Conservation (phyloP, 2,329 filamentous ascomycete genomes). For the Beauveria varroae region DNA sequence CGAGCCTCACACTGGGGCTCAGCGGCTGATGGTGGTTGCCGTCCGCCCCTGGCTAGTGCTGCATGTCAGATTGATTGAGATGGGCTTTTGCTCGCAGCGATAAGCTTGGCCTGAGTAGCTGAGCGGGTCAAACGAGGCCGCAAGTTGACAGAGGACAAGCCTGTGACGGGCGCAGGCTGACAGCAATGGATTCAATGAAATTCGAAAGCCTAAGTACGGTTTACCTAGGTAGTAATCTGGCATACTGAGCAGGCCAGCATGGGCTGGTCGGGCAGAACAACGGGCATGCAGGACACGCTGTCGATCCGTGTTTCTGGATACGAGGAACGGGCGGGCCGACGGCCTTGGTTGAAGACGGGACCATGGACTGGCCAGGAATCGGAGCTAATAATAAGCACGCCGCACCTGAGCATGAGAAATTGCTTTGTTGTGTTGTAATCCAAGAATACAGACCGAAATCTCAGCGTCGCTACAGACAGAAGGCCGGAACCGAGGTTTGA, state of each 20-base stretch:
- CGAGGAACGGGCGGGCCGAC: neutral
- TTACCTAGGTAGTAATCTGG: no score
- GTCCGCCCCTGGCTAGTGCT: neutral
- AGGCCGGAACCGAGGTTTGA: neutral
- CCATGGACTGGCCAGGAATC: neutral
- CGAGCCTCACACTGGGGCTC: neutral
- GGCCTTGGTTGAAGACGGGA: neutral
- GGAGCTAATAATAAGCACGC: neutral
- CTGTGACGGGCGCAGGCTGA: neutral
- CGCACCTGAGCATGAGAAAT: neutral
- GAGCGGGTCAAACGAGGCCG: neutral
- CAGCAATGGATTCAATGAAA: neutral
- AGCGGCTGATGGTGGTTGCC: neutral
- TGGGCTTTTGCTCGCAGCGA: neutral
- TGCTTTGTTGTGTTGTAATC: neutral
- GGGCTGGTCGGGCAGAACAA: neutral
- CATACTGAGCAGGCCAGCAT: neutral
- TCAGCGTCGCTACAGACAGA: neutral
- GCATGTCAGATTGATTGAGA: constrained; percentile 1
- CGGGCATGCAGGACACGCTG: neutral
- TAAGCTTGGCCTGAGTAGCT: neutral
- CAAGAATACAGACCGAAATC: no score
- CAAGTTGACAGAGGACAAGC: neutral
- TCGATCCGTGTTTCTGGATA: constrained; percentile 5
- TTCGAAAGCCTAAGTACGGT: no score